phyloP scores from a whole-genome alignment of 306 rosid species.

The Vachellia pachyceras region DNA sequence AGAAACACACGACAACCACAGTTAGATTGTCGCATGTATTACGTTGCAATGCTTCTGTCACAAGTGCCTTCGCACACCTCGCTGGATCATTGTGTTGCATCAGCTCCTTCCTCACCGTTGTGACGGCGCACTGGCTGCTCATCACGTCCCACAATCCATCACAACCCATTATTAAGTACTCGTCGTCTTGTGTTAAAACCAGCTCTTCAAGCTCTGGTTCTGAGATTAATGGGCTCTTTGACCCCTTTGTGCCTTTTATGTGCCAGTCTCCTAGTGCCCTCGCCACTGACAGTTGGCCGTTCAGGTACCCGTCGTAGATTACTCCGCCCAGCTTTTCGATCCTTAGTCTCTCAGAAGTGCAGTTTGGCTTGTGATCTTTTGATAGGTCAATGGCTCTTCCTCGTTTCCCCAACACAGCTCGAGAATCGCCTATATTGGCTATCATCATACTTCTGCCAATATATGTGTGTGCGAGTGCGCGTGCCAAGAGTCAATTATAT shows the following conservation, averaged over 20 bases:
- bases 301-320: slow-evolving; percentile 56
- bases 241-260: slow-evolving; percentile 51
- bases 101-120: slow-evolving; percentile 54
- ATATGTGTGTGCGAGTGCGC: too few species aligned
- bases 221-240: slow-evolving; percentile 51
- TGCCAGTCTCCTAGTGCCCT: slow-evolving; percentile 63
- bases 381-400: slow-evolving; percentile 56
- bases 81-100: slow-evolving; percentile 52
- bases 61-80: slow-evolving; percentile 43
- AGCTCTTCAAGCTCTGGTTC: slow-evolving; percentile 54
- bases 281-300: slow-evolving; percentile 55
- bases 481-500: background rate
- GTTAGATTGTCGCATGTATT: slow-evolving; percentile 55
- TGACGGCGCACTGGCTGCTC: slow-evolving; percentile 60
- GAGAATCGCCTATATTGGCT: slow-evolving; percentile 57
- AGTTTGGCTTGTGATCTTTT: slow-evolving; percentile 55
- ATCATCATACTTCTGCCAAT: slow-evolving; percentile 44
- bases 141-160: slow-evolving; percentile 61
- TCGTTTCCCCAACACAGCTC: slow-evolving; percentile 54
- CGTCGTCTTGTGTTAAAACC: slow-evolving; percentile 46
- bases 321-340: slow-evolving; percentile 57
- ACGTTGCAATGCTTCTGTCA: slow-evolving; percentile 51
- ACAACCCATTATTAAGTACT: slow-evolving; percentile 52
- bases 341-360: slow-evolving; percentile 52
- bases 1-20: slow-evolving; percentile 53